These are phyloP conservation scores for Populus pruinosa DNA, from an alignment of 345 rosid genomes.

Conservation along the genomic window DNA sequence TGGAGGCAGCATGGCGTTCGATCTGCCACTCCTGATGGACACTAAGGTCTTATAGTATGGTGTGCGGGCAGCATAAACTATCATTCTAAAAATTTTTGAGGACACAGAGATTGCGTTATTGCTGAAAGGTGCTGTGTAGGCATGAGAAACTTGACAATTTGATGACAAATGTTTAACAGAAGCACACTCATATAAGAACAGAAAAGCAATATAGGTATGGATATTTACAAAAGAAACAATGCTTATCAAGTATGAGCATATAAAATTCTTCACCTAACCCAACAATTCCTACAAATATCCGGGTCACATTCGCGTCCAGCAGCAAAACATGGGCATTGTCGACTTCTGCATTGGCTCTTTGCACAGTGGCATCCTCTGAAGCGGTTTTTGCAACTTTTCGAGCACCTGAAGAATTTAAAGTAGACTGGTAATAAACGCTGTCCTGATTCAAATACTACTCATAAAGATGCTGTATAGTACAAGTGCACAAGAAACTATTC, in stretches of 20 bases:
- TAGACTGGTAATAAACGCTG: neutral
- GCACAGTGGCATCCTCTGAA: conserved; percentile 99
- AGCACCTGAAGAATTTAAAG: conserved; percentile 59
- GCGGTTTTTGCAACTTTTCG: conserved; percentile 93
- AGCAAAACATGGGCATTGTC: conserved; percentile 99
- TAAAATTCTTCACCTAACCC: conserved; percentile 52
- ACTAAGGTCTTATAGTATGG: neutral
- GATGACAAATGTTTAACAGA: neutral
- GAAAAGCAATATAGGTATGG: neutral
- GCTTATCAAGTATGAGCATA: neutral
- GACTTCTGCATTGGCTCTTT: conserved; percentile 97
- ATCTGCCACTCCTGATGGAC: neutral
- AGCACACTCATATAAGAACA: neutral
- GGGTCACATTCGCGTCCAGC: conserved; percentile 99
- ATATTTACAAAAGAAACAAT: neutral
- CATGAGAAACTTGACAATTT: neutral
- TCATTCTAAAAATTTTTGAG: neutral
- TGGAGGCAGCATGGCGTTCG: neutral
- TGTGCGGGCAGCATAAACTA: neutral
- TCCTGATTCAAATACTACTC: neutral
- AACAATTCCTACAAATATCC: conserved; percentile 92
- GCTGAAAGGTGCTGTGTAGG: neutral
- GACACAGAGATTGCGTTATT: neutral
- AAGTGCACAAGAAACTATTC: neutral
- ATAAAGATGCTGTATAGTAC: neutral